Base-by-base conservation (phyloP, 2,329 filamentous ascomycete genomes). In the Ophiobolus disseminans region DNA sequence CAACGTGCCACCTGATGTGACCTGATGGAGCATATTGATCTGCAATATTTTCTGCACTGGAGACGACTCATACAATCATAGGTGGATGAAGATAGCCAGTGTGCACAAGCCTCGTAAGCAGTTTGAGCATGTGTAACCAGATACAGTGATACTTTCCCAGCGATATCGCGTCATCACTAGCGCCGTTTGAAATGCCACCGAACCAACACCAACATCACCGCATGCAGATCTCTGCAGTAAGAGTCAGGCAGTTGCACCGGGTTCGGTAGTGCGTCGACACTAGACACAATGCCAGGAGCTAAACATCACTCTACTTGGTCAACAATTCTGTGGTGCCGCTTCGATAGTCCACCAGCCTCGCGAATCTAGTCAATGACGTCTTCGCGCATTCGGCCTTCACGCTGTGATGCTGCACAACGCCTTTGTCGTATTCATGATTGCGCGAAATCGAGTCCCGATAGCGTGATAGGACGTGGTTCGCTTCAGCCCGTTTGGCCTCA, bases 381-480 rank as follows among this genome's bases (percentile, higher is more conserved):
- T 6, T 32, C n/a, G 10, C 16, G 30, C 30, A 32, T 11, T 32
- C 8, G 3, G 30, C 30, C n/a, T 32, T 14, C 30, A 32, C 35
- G 9, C 35, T 21, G 9, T 38, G 13, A n/a, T 28, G 13, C 25
- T 30, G 13, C 26, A 31, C 25, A 17, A 30, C 16, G 28, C 25
- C 19, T 22, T 26, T 42, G 16, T 21, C 30, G 42, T 43, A 38
- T 39, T 28, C 14, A 13, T 17, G 38, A 58, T 58, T 48, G 55
- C 48, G 46, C 26, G 45, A 58, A 36, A 44, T 35, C 44, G 35
- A 42, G 40, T 32, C 23, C 46, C 23, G 45, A 55, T 55, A 48
- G 55, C 51, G 51, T 42, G 28, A 58, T 30, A 42, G 19, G 28
- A 31, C 38, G 30, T 23, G 20, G 30, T 14, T 32, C n/a, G 16